These are phyloP conservation scores for Chlorella sp. DNA, from an alignment of 139 green algal species.

Conservation along the genomic window DNA sequence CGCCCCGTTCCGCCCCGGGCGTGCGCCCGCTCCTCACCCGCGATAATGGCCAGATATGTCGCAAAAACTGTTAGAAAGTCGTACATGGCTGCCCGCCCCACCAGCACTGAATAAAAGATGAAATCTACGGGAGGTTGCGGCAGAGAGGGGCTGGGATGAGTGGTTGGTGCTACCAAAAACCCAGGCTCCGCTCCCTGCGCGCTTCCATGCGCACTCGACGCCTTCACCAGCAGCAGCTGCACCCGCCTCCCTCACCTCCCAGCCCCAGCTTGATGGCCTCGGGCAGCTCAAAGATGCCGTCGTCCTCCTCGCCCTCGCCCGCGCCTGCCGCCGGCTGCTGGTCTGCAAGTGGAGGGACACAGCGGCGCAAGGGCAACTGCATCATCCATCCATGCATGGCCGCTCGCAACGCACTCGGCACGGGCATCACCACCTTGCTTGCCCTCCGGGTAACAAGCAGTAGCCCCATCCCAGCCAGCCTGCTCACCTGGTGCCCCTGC, in stretches of 20 bases:
- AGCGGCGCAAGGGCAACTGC: too few relatives aligned
- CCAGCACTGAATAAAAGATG: conserved; percentile 72
- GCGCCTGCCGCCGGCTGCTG: neutral
- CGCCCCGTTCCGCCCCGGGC: too few relatives aligned
- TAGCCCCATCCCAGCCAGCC: too few relatives aligned
- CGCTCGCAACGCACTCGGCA: too few relatives aligned
- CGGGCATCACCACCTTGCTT: too few relatives aligned
- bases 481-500: too few relatives aligned
- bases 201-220: neutral
- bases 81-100: conserved; percentile 95
- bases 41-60: conserved; percentile 79
- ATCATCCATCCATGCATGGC: too few relatives aligned
- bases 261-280: conserved; percentile 94
- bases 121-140: neutral
- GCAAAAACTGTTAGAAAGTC: conserved; percentile 90
- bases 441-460: too few relatives aligned
- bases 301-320: conserved; percentile 21
- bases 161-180: neutral
- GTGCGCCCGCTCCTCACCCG: conserved; percentile 35
- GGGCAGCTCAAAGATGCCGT: conserved; percentile 42
- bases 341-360: neutral
- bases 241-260: conserved; percentile 25
- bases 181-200: too few relatives aligned
- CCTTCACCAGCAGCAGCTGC: neutral
- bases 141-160: neutral